These are phyloP conservation scores for Hansenula sp. DNA, from an alignment of 1,139 yeast species.

Conservation along the genomic window DNA sequence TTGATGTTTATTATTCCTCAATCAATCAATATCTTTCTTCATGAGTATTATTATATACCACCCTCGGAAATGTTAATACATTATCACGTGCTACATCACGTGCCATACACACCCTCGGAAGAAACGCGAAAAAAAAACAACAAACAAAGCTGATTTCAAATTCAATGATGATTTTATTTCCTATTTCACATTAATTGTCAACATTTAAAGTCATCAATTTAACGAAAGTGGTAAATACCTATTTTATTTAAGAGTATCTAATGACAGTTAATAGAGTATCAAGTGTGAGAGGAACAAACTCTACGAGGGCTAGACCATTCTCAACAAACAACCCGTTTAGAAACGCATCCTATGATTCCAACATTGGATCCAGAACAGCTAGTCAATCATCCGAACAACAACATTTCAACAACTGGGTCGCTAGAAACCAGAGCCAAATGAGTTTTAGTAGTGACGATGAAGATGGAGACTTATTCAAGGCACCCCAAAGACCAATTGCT, in stretches of 20 bases:
- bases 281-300: conserved; percentile 3
- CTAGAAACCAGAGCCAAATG: conserved; percentile 39
- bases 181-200: neutral
- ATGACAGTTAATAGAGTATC: conserved; percentile 11
- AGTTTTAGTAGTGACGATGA: conserved; percentile 39
- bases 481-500: conserved; percentile 15
- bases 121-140: neutral
- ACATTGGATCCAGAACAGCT: conserved; percentile 20
- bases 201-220: neutral
- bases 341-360: conserved; percentile 24
- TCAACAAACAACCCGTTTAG: conserved; percentile 62
- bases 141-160: neutral
- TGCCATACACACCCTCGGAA: neutral
- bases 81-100: neutral
- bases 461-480: conserved; percentile 25
- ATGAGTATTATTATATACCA: too few relatives aligned
- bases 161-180: neutral
- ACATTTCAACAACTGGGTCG: conserved; percentile 49
- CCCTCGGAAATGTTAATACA: too few relatives aligned
- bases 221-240: too few relatives aligned
- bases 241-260: too few relatives aligned
- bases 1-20: too few relatives aligned
- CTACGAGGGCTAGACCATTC: conserved; percentile 34
- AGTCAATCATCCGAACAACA: conserved; percentile 21
- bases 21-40: too few relatives aligned